phyloP scores from a whole-genome alignment of 225 moss, liverwort and hornwort genomes.

The Sphagnum tenellum region DNA sequence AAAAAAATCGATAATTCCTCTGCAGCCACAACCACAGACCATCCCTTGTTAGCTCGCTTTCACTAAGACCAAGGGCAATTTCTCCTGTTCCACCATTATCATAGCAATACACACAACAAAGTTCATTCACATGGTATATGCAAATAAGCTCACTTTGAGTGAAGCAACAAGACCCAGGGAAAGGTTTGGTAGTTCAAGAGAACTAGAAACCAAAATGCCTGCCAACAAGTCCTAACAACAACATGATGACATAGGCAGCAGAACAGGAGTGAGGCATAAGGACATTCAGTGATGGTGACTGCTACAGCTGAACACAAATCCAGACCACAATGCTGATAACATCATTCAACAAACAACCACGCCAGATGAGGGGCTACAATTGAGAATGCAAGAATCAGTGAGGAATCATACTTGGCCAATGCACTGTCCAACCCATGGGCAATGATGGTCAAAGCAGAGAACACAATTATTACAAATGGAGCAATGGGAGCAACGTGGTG shows the following conservation, averaged over 20 bases:
- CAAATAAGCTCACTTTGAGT: no score
- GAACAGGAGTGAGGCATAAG: not conserved
- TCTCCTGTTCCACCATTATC: no score
- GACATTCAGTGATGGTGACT: not conserved
- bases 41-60: not conserved
- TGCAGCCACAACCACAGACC: conserved; percentile 19
- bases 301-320: not conserved
- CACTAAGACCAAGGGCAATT: no score
- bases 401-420: conserved; percentile 67
- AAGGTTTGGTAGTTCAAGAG: no score
- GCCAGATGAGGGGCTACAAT: no score
- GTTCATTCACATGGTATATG: no score
- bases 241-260: no score
- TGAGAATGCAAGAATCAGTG: not conserved
- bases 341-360: no score
- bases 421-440: conserved; percentile 99
- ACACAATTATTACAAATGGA: conserved; percentile 99
- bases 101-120: no score
- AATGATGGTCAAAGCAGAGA: conserved; percentile 95
- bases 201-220: no score
- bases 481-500: conserved; percentile 96
- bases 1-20: conserved; percentile 92
- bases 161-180: no score
- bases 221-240: no score
- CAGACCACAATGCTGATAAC: not conserved